A percentile compares a stretch with the other conserved stretches of the same genome.
phyloP scores from a whole-genome alignment of 2,329 filamentous ascomycete genomes.

The Xylaria sp. region DNA sequence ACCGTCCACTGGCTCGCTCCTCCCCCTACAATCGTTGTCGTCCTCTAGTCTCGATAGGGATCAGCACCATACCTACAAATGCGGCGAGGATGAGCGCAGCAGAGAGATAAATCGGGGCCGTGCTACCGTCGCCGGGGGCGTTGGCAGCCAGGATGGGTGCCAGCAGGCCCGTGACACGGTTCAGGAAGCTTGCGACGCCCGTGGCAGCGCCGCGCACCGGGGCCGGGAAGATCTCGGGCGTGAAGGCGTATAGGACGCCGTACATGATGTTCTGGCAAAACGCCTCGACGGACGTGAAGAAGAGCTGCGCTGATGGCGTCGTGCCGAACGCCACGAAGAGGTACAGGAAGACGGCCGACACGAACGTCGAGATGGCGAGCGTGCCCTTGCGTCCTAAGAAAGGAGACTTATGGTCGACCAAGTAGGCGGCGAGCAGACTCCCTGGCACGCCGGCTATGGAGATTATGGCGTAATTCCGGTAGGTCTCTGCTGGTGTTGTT shows the following conservation, averaged over 20 bases:
- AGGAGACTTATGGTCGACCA: slow-evolving; percentile 73
- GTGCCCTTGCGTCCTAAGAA: slow-evolving; percentile 77
- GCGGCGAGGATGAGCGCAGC: slow-evolving; percentile 67
- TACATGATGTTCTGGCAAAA: slow-evolving; percentile 84
- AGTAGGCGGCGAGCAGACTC: slow-evolving; percentile 77
- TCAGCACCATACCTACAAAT: slow-evolving; percentile 68
- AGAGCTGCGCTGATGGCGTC: slow-evolving; percentile 68
- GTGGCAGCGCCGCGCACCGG: slow-evolving; percentile 77
- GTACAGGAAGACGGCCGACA: slow-evolving; percentile 76
- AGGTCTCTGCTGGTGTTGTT: slow-evolving; percentile 60
- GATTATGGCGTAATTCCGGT: slow-evolving; percentile 86
- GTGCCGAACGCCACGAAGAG: slow-evolving; percentile 71
- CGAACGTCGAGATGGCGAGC: slow-evolving; percentile 73
- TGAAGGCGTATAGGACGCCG: slow-evolving; percentile 80
- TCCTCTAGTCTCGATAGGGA: slow-evolving; percentile 72
- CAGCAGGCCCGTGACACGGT: slow-evolving; percentile 73
- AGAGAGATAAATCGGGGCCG: slow-evolving; percentile 67
- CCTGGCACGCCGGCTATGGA: slow-evolving; percentile 81
- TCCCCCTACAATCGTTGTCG: slow-evolving; percentile 63
- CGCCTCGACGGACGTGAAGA: slow-evolving; percentile 74
- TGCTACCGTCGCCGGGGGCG: slow-evolving; percentile 67
- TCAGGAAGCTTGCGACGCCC: slow-evolving; percentile 77
- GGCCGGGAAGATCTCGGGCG: slow-evolving; percentile 80
- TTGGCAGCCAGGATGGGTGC: slow-evolving; percentile 76
- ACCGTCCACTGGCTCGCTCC: neutral